Base-by-base conservation (phyloP, 352 stramenopile species). In the Pythium sp. region DNA sequence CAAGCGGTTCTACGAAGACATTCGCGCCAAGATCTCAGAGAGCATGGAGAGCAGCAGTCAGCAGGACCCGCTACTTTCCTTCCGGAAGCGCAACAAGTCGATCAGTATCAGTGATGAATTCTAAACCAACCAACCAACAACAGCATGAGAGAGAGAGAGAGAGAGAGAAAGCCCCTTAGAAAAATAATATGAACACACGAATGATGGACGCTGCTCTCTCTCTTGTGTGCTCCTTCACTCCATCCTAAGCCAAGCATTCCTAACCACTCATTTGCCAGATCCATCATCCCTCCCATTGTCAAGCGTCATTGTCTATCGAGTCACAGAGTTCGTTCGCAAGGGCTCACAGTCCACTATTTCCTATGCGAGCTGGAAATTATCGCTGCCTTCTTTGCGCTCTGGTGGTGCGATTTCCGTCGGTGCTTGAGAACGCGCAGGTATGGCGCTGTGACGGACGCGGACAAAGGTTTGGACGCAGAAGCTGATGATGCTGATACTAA, bases 1-100 rank as follows among this genome's bases (percentile, higher is more conserved):
- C 71, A 94, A 95, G 69, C 83, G 87, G 54, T 95, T 94, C 63
- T 95, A 93, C 69, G 81, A 95, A 68, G 83, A 90, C 41, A 83
- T 95, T 20, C 86, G 84, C 41, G 74, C 76, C 14, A 78, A 84
- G 30, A 78, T 95, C 34, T 80, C 81, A 7, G 77, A 87, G 70
- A 75, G 76, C 43, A 77, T 84, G 49, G 76, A 87, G n/a, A 65
- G 34, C 60, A 58, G 15, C 38, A 47, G 41, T n/a, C 36, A 26
- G 12, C 14, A 67, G 11, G 66, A 71, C 15, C 43, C 72, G 7
- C 47, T 64, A 5, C 59, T 65, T 57, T 61, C 70, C 59, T 69
- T 74, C 65, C 84, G 82, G 18, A 90, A 85, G 62, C 84, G 84
- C 63, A 90, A 91, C 70, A 90, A 88, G 54, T 92, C 84, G 26